Conservation (phyloP, 176 grass and related monocot genomes). For the Typha latifolia region DNA sequence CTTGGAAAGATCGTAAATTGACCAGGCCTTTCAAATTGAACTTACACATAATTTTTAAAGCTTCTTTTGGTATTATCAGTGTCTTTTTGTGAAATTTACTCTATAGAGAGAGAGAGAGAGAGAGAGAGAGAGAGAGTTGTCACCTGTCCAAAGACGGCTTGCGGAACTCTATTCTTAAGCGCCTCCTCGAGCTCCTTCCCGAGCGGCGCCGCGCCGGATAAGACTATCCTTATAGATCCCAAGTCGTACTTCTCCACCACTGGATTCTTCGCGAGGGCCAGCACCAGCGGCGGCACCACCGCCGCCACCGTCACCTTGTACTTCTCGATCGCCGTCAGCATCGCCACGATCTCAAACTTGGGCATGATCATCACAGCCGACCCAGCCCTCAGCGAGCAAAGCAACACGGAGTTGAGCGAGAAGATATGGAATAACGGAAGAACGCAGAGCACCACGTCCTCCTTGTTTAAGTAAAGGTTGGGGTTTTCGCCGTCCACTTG, state of each 20-base stretch:
- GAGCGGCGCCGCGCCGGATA: conserved; percentile 27
- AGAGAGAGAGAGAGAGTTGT: not conserved
- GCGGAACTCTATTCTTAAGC: conserved; percentile 20
- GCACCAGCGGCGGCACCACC: conserved; percentile 38
- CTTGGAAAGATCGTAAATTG: too few species aligned
- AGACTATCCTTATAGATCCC: conserved; percentile 23
- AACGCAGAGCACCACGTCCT: conserved; percentile 37
- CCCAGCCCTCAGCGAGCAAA: conserved; percentile 30
- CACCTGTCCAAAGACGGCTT: conserved; percentile 39
- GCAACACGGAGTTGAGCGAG: conserved; percentile 31
- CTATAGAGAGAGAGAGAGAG: too few species aligned
- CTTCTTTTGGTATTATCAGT: too few species aligned
- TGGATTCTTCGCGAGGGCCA: conserved; percentile 38
- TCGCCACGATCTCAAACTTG: conserved; percentile 34
- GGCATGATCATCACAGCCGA: conserved; percentile 35
- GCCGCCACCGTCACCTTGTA: conserved; percentile 35
- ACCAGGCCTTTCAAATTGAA: too few species aligned
- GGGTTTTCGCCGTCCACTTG: conserved; percentile 39
- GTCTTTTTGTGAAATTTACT: too few species aligned
- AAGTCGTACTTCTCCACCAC: conserved; percentile 38
- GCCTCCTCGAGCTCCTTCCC: conserved; percentile 39
- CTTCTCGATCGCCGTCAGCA: conserved; percentile 26
- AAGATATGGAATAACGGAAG: conserved; percentile 48
- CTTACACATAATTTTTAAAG: too few species aligned
- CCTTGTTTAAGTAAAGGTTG: conserved; percentile 20